phyloP scores from a whole-genome alignment of 2,329 filamentous ascomycete genomes.

The Sporothrix luriei region DNA sequence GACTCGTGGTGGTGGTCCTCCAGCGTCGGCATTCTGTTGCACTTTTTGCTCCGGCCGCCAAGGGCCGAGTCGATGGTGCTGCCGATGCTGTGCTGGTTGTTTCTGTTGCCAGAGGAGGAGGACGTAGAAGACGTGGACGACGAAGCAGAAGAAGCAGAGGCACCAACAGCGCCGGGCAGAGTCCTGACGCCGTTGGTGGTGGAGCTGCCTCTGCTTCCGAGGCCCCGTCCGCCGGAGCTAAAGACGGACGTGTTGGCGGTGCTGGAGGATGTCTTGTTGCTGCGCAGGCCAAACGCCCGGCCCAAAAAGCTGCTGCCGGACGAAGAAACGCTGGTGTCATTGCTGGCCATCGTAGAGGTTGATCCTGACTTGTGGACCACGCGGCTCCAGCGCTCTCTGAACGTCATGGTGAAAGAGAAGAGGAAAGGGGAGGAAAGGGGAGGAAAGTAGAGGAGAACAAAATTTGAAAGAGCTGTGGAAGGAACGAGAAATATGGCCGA shows the following conservation, averaged over 20 bases:
- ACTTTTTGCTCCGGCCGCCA: conserved; percentile 26
- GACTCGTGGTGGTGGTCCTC: conserved; percentile 1
- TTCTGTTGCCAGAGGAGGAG: not conserved
- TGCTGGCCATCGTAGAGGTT: conserved; percentile 8
- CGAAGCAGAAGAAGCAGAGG: not conserved
- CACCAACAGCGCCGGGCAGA: not conserved
- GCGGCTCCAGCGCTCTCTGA: conserved; percentile 36
- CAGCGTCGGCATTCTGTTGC: conserved; percentile 18
- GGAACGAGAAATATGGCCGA: not conserved
- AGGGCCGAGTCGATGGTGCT: conserved; percentile 19
- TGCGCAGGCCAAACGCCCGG: conserved; percentile 32
- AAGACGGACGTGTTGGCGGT: conserved; percentile 4
- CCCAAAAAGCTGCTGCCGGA: conserved; percentile 27
- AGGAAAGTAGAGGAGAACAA: not conserved
- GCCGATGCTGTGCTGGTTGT: not conserved
- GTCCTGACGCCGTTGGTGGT: not conserved
- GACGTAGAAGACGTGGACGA: not conserved
- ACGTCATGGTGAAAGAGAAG: conserved; percentile 32
- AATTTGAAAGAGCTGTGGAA: not conserved
- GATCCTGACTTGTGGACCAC: conserved; percentile 32
- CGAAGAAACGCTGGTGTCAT: conserved; percentile 18
- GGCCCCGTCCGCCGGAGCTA: conserved; percentile 13
- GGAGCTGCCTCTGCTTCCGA: conserved; percentile 22
- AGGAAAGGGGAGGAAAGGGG: not conserved
- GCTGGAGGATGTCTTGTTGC: conserved; percentile 26